Percentiles rank a stretch among this genome's conserved stretches.
These are phyloP conservation scores for Boletellus ananas DNA, from an alignment of 768 basidiomycete genomes.

Conservation along the genomic window DNA sequence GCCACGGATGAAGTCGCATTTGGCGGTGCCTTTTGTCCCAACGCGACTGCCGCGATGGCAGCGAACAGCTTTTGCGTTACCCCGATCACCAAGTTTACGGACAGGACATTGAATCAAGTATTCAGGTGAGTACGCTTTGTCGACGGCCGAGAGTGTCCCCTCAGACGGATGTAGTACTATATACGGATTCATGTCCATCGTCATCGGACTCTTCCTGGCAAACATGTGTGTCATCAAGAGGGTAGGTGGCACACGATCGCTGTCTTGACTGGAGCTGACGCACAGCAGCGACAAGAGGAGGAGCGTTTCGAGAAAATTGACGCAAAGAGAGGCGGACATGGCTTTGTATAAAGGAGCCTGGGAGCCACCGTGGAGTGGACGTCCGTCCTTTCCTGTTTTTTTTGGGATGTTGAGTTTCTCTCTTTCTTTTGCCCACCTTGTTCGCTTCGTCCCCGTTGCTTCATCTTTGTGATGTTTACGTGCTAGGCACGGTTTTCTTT, in stretches of 20 bases:
- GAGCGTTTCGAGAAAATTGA: constrained; percentile 89
- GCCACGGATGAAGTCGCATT: constrained; percentile 55
- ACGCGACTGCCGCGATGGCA: constrained; percentile 34
- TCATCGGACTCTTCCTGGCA: constrained; percentile 70
- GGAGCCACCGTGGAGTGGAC: background rate
- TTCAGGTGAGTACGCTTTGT: constrained; percentile 61
- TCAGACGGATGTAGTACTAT: constrained; percentile 41
- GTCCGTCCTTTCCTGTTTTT: background rate
- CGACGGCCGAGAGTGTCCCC: background rate
- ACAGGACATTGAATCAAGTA: constrained; percentile 70
- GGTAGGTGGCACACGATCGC: constrained; percentile 34
- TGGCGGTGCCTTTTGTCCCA: constrained; percentile 60
- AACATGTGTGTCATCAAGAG: constrained; percentile 84
- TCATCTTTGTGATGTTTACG: background rate
- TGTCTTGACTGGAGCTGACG: constrained; percentile 3
- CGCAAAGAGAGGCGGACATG: constrained; percentile 78
- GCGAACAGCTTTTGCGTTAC: constrained; percentile 63
- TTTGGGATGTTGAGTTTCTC: background rate
- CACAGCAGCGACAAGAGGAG: constrained; percentile 63
- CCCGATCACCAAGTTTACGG: constrained; percentile 63
- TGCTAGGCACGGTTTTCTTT: constrained; percentile 1
- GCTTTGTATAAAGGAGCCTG: constrained; percentile 63
- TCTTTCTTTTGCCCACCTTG: background rate
- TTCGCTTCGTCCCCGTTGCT: background rate
- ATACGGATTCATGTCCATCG: constrained; percentile 82